A percentile compares a stretch with the other conserved stretches of the same genome.
Conservation (phyloP, 345 rosid species). For the Salix brachista region DNA sequence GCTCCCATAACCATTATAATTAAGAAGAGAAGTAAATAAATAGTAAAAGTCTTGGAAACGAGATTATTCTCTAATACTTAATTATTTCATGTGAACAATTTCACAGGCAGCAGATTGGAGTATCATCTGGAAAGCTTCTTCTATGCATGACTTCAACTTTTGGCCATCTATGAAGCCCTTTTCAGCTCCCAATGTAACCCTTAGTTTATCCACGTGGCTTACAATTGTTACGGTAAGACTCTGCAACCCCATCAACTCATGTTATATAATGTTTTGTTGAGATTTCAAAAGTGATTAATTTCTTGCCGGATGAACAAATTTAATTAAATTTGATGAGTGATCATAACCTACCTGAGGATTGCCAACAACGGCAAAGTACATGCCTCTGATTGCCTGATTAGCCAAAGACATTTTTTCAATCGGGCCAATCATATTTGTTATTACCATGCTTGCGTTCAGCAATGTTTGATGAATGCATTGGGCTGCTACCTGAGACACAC, state of each 20-base stretch:
- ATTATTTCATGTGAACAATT: not conserved
- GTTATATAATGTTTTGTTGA: no score
- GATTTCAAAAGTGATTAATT: no score
- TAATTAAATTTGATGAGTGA: no score
- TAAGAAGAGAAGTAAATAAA: no score
- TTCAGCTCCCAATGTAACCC: conserved; percentile 12
- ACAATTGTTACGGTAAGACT: conserved; percentile 5
- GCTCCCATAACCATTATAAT: no score
- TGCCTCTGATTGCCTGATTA: conserved; percentile 34
- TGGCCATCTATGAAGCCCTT: conserved; percentile 9
- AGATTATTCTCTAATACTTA: no score
- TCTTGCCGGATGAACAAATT: no score
- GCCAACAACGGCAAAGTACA: no score
- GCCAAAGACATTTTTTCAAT: conserved; percentile 36
- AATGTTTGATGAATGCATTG: conserved; percentile 24
- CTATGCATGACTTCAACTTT: conserved; percentile 16
- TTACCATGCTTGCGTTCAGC: conserved; percentile 35
- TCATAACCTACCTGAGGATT: no score
- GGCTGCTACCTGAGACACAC: conserved; percentile 24
- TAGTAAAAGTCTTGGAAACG: no score
- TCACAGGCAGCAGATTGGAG: not conserved
- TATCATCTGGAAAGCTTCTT: conserved; percentile 12
- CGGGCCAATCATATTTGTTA: conserved; percentile 45
- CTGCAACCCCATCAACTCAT: not conserved
- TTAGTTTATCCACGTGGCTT: conserved; percentile 11